Evolutionary conservation across 2,329 filamentous ascomycete species (phyloP).

Genomic region (Metarhizium sp.): DNA sequence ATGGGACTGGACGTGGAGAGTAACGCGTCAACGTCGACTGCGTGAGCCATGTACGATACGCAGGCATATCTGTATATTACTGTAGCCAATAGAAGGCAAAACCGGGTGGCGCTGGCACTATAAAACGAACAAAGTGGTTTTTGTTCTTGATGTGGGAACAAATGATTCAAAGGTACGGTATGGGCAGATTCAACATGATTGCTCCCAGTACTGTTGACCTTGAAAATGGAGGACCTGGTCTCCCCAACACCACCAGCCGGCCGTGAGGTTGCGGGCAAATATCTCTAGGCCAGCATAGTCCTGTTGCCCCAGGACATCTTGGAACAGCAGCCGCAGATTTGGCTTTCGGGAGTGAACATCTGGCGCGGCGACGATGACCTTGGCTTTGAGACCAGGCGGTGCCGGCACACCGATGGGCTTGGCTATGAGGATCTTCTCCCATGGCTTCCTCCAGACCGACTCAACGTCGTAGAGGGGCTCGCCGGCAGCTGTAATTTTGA

Average conservation of each 20-base stretch:
- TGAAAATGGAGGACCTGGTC: constrained; percentile 66
- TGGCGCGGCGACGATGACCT: constrained; percentile 59
- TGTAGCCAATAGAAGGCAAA: constrained; percentile 15
- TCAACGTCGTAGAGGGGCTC: constrained; percentile 55
- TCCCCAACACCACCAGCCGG: constrained; percentile 73
- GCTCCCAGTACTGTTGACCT: constrained; percentile 40
- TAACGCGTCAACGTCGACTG: not conserved
- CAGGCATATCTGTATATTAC: constrained; percentile 22
- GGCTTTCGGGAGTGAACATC: constrained; percentile 76
- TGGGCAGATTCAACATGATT: not conserved
- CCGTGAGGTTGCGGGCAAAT: constrained; percentile 65
- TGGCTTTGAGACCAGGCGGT: constrained; percentile 22
- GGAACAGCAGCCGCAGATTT: constrained; percentile 53
- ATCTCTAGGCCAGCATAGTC: constrained; percentile 58
- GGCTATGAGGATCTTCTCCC: constrained; percentile 63
- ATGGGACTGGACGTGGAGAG: not conserved
- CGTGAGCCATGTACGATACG: constrained; percentile 16
- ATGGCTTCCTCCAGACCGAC: constrained; percentile 61
- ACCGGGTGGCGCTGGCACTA: constrained; percentile 10
- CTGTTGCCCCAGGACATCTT: constrained; percentile 36
- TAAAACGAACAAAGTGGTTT: constrained; percentile 13
- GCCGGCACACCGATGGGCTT: constrained; percentile 25
- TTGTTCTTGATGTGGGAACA: constrained; percentile 4
- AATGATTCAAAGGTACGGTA: not conserved
- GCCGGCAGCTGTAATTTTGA: constrained; percentile 59